A percentile compares a stretch with the other conserved stretches of the same genome.
Conservation (phyloP, 768 basidiomycete species). For the Myochromella boudieri region DNA sequence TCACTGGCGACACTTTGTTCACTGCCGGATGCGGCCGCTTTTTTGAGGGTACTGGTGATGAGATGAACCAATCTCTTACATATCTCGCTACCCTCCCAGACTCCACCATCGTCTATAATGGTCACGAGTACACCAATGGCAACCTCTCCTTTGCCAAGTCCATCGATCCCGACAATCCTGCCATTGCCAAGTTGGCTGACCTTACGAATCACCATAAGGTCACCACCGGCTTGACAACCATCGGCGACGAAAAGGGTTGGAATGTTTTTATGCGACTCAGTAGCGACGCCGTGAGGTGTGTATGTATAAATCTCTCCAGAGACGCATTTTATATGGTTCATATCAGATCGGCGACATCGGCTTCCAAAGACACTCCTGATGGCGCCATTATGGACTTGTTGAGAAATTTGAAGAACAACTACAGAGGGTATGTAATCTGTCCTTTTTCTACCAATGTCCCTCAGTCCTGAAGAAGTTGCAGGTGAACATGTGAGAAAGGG, state of each 20-base stretch:
- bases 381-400: conserved; percentile 70
- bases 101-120: conserved; percentile 80
- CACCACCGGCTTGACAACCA: conserved; percentile 83
- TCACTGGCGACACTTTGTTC: conserved; percentile 96
- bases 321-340: not conserved
- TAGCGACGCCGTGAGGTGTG: conserved; percentile 63
- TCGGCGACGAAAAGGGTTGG: conserved; percentile 92
- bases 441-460: not conserved
- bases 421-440: conserved; percentile 51
- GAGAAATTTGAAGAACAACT: conserved; percentile 84
- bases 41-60: conserved; percentile 80
- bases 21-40: conserved; percentile 88
- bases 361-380: conserved; percentile 40
- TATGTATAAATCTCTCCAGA: conserved; percentile 7
- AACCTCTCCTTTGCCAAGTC: conserved; percentile 70
- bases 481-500: not conserved
- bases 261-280: conserved; percentile 91
- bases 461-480: not conserved
- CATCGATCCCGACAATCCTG: conserved; percentile 61
- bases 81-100: conserved; percentile 76
- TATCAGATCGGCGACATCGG: conserved; percentile 49
- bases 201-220: conserved; percentile 58
- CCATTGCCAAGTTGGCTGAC: conserved; percentile 55
- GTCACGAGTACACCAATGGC: conserved; percentile 88
- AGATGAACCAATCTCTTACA: conserved; percentile 78